phyloP scores from a whole-genome alignment of 257 asterid genomes.

The Lycium barbarum region DNA sequence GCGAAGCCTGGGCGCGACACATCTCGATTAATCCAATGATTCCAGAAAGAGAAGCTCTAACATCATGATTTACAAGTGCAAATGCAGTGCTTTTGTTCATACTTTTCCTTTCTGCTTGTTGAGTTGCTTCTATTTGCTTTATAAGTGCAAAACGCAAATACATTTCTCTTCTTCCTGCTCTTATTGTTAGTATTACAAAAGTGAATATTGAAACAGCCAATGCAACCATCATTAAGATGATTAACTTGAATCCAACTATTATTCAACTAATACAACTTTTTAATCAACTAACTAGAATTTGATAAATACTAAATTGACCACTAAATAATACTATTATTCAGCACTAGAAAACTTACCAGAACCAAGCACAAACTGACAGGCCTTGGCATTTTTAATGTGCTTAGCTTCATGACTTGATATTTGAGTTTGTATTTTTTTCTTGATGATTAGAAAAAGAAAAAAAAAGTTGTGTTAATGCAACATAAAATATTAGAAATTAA shows the following conservation, averaged over 20 bases:
- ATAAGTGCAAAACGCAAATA: slow-evolving; percentile 52
- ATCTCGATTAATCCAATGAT: slow-evolving; percentile 59
- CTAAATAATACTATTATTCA: neutral
- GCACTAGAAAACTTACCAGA: slow-evolving; percentile 43
- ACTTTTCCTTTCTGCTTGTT: slow-evolving; percentile 72
- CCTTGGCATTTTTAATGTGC: slow-evolving; percentile 46
- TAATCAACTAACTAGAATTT: no score
- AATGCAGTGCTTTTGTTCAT: slow-evolving; percentile 73
- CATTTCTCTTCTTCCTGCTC: slow-evolving; percentile 63
- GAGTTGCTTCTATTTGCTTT: slow-evolving; percentile 78
- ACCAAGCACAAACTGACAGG: slow-evolving; percentile 48
- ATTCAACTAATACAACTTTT: no score
- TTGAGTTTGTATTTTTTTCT: neutral
- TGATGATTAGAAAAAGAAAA: neutral
- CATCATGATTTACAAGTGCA: slow-evolving; percentile 82
- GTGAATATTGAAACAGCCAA: slow-evolving; percentile 35
- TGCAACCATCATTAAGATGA: slow-evolving; percentile 39
- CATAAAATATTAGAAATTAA: neutral
- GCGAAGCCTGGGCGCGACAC: slow-evolving; percentile 43
- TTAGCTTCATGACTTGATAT: slow-evolving; percentile 39
- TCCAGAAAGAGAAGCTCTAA: slow-evolving; percentile 72
- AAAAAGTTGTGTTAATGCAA: neutral
- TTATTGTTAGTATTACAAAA: slow-evolving; percentile 36
- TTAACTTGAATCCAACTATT: slow-evolving; percentile 40
- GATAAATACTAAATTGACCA: neutral